phyloP scores from a whole-genome alignment of 2,329 filamentous ascomycete genomes.

The Madurella mycetomatis region DNA sequence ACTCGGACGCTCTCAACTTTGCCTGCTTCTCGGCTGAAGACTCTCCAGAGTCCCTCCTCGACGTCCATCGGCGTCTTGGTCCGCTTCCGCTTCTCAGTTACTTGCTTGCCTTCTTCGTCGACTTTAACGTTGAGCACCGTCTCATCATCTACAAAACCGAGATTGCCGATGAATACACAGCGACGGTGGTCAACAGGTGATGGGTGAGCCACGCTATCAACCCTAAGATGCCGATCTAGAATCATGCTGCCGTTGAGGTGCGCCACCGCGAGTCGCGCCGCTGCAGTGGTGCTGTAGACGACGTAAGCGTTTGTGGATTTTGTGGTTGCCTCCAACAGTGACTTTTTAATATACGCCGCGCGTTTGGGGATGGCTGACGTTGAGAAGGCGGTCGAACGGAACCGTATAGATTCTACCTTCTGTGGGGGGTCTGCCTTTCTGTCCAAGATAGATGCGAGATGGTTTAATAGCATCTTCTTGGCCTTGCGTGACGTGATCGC shows the following conservation, averaged over 20 bases:
- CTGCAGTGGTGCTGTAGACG: conserved; percentile 73
- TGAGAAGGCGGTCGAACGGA: conserved; percentile 86
- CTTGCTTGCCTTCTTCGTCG: conserved; percentile 62
- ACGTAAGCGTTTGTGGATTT: conserved; percentile 92
- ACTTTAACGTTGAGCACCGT: conserved; percentile 61
- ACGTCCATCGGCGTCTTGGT: conserved; percentile 75
- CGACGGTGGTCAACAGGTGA: conserved; percentile 75
- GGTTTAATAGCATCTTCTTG: conserved; percentile 70
- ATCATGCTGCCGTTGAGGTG: conserved; percentile 80
- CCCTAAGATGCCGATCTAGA: conserved; percentile 81
- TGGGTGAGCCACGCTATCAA: conserved; percentile 87
- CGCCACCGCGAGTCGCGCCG: conserved; percentile 70
- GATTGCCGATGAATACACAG: conserved; percentile 93
- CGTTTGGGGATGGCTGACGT: conserved; percentile 77
- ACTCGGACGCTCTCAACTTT: conserved; percentile 91
- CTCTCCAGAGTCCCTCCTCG: conserved; percentile 88
- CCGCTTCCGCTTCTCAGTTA: conserved; percentile 57
- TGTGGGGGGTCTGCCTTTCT: conserved; percentile 50
- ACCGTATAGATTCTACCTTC: conserved; percentile 86
- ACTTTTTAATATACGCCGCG: conserved; percentile 87
- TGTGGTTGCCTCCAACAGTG: conserved; percentile 85
- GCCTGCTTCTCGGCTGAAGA: conserved; percentile 67
- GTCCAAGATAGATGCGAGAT: conserved; percentile 72
- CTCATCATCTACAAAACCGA: conserved; percentile 94
- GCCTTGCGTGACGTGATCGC: conserved; percentile 78